These are phyloP conservation scores for Serendipita vermifera DNA, from an alignment of 768 basidiomycete species.

Conservation along the genomic window DNA sequence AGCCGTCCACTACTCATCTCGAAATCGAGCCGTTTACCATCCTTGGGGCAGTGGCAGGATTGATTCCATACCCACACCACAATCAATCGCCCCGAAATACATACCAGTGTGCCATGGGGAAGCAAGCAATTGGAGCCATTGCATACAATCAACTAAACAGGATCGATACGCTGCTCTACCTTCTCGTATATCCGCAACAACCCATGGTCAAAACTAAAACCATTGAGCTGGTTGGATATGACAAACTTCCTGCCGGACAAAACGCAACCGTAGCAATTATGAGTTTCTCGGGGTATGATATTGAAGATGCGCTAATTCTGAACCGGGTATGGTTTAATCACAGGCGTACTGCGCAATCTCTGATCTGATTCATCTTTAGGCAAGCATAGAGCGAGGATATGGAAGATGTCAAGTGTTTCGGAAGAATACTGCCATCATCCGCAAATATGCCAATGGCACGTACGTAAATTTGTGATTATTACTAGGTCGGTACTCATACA, in stretches of 20 bases:
- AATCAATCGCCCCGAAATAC: conserved; percentile 99
- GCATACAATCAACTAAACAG: conserved; percentile 95
- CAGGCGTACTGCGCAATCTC: neutral
- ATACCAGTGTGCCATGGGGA: conserved; percentile 99
- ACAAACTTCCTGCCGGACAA: conserved; percentile 92
- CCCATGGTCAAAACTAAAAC: conserved; percentile 99
- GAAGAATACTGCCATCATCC: conserved; percentile 86
- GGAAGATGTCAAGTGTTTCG: conserved; percentile 95
- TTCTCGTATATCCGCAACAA: conserved; percentile 95
- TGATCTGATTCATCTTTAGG: conserved; percentile 33
- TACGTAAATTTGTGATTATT: conserved; percentile 33
- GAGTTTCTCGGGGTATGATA: conserved; percentile 99
- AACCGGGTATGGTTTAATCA: conserved; percentile 51
- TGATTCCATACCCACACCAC: conserved; percentile 98
- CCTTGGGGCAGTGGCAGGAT: conserved; percentile 91
- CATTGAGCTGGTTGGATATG: conserved; percentile 92
- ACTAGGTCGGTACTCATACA: neutral
- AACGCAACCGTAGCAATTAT: conserved; percentile 98
- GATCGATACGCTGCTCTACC: conserved; percentile 95
- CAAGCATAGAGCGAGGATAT: conserved; percentile 92
- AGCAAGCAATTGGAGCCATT: conserved; percentile 98
- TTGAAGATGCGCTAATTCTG: conserved; percentile 94
- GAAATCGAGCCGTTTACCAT: conserved; percentile 99
- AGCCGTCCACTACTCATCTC: conserved; percentile 74
- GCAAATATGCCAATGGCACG: conserved; percentile 96